These are phyloP conservation scores for Epithemia pelagica DNA, from an alignment of 108 stramenopile genomes.

Conservation along the genomic window DNA sequence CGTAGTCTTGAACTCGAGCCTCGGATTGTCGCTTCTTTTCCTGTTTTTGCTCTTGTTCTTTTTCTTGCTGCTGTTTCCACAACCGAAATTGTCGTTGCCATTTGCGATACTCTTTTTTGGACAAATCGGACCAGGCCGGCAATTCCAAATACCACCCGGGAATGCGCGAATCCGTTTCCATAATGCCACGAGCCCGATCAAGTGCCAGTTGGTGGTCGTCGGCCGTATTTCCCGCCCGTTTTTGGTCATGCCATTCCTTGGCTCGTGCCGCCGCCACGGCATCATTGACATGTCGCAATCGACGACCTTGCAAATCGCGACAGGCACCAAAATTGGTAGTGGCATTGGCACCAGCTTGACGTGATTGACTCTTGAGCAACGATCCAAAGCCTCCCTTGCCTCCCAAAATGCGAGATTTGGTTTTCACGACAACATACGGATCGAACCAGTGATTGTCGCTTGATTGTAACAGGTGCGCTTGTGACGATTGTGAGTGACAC, in stretches of 20 bases:
- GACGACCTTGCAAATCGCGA: constrained; percentile 93
- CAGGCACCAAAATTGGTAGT: constrained; percentile 98
- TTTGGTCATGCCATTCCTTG: constrained; percentile 53
- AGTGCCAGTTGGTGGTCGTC: constrained; percentile 30
- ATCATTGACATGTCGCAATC: constrained; percentile 97
- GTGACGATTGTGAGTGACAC: too few relatives aligned
- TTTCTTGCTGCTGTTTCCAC: constrained; percentile 33
- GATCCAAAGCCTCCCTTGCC: constrained; percentile 97
- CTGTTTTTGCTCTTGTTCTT: constrained; percentile 33
- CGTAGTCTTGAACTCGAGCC: constrained; percentile 51
- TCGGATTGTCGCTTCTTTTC: constrained; percentile 38
- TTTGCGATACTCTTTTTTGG: constrained; percentile 52
- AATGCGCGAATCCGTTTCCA: constrained; percentile 79
- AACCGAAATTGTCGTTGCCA: constrained; percentile 56
- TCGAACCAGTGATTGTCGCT: too few relatives aligned
- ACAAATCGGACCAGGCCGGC: constrained; percentile 80
- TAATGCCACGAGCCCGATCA: constrained; percentile 20
- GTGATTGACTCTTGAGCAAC: constrained; percentile 86
- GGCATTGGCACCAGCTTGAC: constrained; percentile 78
- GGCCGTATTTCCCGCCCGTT: constrained; percentile 32
- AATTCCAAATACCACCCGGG: constrained; percentile 91
- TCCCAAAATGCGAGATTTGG: constrained; percentile 33
- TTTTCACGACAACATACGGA: background rate
- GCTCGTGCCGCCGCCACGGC: constrained; percentile 87
- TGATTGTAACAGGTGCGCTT: too few relatives aligned